These are phyloP conservation scores for Diplocarpon mali DNA, from an alignment of 2,329 filamentous ascomycete species.

Conservation along the genomic window DNA sequence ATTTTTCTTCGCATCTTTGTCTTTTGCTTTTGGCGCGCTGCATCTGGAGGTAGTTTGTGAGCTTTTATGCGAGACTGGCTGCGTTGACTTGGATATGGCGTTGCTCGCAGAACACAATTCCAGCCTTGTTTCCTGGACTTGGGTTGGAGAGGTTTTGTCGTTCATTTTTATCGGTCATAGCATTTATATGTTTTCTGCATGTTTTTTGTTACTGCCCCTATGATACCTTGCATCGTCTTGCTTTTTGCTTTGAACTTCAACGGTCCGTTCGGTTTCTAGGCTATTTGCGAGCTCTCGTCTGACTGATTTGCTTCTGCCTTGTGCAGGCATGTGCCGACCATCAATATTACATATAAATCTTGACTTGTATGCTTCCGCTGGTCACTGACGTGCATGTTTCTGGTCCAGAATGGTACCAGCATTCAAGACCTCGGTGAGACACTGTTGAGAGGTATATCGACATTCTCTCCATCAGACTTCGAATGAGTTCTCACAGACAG, in stretches of 20 bases:
- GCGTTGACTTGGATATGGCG: background rate
- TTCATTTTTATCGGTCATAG: slow-evolving; percentile 4
- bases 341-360: too few relatives aligned
- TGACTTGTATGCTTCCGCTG: too few relatives aligned
- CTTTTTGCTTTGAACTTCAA: background rate
- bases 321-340: too few relatives aligned
- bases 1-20: too few relatives aligned
- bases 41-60: slow-evolving; percentile 24
- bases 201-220: background rate
- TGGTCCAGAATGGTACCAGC: too few relatives aligned
- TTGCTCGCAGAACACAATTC: slow-evolving; percentile 22
- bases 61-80: slow-evolving; percentile 5
- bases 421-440: too few relatives aligned
- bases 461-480: too few relatives aligned
- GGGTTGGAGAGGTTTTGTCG: background rate
- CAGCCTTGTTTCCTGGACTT: slow-evolving; percentile 11
- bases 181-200: slow-evolving; percentile 3
- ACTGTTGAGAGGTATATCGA: too few relatives aligned
- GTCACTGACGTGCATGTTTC: too few relatives aligned
- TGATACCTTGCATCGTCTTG: background rate
- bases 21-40: slow-evolving; percentile 12
- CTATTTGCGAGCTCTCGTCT: background rate
- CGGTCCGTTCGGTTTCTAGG: background rate
- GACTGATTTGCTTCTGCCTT: too few relatives aligned
- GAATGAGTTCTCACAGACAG: too few relatives aligned